Percentiles rank a stretch among this genome's conserved stretches.
Evolutionary conservation across 768 basidiomycete species (phyloP).

Genomic region (Suillus bovinus): DNA sequence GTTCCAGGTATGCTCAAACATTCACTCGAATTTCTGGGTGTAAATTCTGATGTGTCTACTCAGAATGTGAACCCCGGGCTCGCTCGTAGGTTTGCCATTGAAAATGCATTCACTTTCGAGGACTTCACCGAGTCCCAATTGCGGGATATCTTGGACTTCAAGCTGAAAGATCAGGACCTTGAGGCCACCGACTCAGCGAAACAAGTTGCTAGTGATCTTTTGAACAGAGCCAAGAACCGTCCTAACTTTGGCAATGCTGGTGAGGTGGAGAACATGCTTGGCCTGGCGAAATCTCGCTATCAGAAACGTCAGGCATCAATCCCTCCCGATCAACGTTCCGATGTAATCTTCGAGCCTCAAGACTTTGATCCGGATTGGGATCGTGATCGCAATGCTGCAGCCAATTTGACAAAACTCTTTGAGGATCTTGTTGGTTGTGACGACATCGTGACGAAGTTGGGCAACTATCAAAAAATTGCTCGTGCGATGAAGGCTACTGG

Average conservation of each 20-base stretch:
- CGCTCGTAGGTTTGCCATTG: slow-evolving; percentile 65
- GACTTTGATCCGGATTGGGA: slow-evolving; percentile 69
- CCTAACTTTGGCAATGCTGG: slow-evolving; percentile 70
- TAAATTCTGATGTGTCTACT: neutral
- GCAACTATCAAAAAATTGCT: slow-evolving; percentile 54
- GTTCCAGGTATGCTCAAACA: slow-evolving; percentile 57
- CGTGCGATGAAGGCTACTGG: slow-evolving; percentile 39
- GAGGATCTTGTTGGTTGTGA: slow-evolving; percentile 64
- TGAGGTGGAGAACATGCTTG: slow-evolving; percentile 61
- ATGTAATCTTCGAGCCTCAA: slow-evolving; percentile 38
- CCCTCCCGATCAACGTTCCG: slow-evolving; percentile 19
- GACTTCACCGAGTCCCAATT: slow-evolving; percentile 61
- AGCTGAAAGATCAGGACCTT: slow-evolving; percentile 59
- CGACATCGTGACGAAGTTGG: slow-evolving; percentile 48
- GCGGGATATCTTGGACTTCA: slow-evolving; percentile 50
- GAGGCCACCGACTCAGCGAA: slow-evolving; percentile 58
- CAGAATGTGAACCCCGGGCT: slow-evolving; percentile 74
- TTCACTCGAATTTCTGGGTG: neutral
- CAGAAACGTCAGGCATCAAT: slow-evolving; percentile 38
- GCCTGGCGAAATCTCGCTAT: slow-evolving; percentile 48
- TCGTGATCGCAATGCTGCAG: slow-evolving; percentile 45
- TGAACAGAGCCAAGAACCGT: slow-evolving; percentile 37
- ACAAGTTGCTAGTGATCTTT: slow-evolving; percentile 49
- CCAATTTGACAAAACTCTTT: slow-evolving; percentile 57
- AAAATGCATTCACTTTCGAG: slow-evolving; percentile 68